Percentiles rank a stretch among this genome's conserved stretches.
Evolutionary conservation across 306 rosid species (phyloP).

Genomic region (Gastrolobium bilobum): DNA sequence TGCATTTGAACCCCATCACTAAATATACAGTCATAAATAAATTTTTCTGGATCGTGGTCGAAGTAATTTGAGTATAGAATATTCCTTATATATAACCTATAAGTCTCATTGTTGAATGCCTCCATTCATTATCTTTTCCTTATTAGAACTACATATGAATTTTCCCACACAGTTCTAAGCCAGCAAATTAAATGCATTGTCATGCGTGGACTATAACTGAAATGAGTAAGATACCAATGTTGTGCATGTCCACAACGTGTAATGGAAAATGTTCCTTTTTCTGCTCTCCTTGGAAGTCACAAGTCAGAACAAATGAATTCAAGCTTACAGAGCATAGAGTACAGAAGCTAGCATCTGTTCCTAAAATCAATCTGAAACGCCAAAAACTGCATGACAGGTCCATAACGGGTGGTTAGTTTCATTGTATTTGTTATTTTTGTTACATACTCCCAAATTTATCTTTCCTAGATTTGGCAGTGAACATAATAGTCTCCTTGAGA

Average conservation of each 20-base stretch:
- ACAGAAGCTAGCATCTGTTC: neutral
- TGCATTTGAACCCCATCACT: too few species aligned
- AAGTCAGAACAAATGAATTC: neutral
- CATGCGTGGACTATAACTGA: conserved; percentile 27
- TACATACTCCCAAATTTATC: too few species aligned
- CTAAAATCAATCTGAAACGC: neutral
- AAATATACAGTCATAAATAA: too few species aligned
- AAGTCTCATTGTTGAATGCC: too few species aligned
- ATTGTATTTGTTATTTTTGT: neutral
- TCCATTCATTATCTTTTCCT: too few species aligned
- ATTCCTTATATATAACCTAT: too few species aligned
- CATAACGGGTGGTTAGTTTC: neutral
- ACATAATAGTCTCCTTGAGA: neutral
- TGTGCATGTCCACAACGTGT: conserved; percentile 47
- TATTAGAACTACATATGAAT: too few species aligned
- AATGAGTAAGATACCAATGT: neutral
- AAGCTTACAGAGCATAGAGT: neutral
- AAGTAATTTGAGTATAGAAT: too few species aligned
- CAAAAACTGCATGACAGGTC: neutral
- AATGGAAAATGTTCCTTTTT: neutral
- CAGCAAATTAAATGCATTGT: neutral
- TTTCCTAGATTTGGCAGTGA: neutral
- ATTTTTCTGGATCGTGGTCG: too few species aligned
- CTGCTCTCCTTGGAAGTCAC: neutral
- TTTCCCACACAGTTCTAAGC: too few species aligned